Base-by-base conservation (phyloP, 129 eudicot genomes). In the Helianthus annuus region DNA sequence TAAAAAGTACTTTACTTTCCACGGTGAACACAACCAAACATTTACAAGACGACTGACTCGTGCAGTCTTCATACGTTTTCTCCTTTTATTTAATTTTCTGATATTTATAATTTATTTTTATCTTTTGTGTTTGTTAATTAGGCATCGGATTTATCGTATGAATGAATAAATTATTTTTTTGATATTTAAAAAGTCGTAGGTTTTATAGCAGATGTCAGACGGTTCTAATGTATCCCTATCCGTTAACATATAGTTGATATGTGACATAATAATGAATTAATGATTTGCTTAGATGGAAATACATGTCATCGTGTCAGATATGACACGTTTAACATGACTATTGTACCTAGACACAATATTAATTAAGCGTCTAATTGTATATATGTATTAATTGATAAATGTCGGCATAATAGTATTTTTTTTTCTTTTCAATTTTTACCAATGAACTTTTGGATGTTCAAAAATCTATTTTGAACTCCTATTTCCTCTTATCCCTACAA, bases 21-120 rank as follows among this genome's bases (percentile, higher is more conserved):
- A 70, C 72, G 27, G 40, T 42, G 71, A 27, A 16, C 71, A 52
- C 66, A 62, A 62, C 46, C 45, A 59, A 59, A 17, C 29, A 48
- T 6, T 9, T 59, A 29, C 14, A 66, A 56, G 19, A 14, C 45
- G 64, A 76, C 59, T 64, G 48, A 77, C 57, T 54, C 80, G 58
- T 69, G 80, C 56, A 76, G 24, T 76, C 67, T 66, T 54, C 10
- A 27, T 57, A 45, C 4, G 11, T 16, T 56, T 66, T 45, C 54
- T 16, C 29, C 1, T 46, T 32, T 57, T 44, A 1, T 44, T 42
- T 66, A 3, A 42, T 24, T 9, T 39, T 44, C 5, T 51, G 15
- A 15, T 9, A 27, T 7, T 62, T 38, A 36, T 4, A 32, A 17
- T 39, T 7, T 45, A 12, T 10, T 55, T 15, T 15, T 44, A 29